A percentile compares a stretch with the other conserved stretches of the same genome.
Evolutionary conservation across 345 rosid genomes (phyloP).

Genomic region (Cardamine chenopodiifolia): DNA sequence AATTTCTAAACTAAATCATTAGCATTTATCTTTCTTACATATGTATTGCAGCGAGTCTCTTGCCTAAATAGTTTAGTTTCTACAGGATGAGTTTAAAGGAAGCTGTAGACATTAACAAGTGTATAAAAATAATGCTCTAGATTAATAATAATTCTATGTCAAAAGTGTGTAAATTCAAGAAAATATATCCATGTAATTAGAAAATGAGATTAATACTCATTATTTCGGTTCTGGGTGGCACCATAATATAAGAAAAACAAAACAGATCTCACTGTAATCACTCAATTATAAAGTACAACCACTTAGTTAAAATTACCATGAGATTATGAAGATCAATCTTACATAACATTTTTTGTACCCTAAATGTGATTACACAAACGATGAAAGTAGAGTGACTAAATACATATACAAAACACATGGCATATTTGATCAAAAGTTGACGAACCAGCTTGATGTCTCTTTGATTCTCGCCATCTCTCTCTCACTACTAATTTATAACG

Average conservation of each 20-base stretch:
- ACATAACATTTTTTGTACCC: neutral
- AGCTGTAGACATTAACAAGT: neutral
- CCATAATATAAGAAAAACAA: no score
- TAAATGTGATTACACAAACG: conserved; percentile 7
- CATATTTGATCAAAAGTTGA: conserved; percentile 17
- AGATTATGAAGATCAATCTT: conserved; percentile 4
- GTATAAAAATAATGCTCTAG: no score
- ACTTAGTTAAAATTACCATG: conserved; percentile 6
- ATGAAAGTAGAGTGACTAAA: conserved; percentile 9
- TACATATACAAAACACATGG: conserved; percentile 19
- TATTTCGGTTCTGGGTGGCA: no score
- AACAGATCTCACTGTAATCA: neutral
- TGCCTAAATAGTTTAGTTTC: neutral
- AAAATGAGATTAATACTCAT: neutral
- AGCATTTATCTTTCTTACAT: neutral
- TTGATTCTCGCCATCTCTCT: neutral
- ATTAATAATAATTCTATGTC: neutral
- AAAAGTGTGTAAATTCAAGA: neutral
- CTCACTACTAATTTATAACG: neutral
- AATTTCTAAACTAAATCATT: neutral
- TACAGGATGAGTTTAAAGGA: neutral
- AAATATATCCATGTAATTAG: neutral
- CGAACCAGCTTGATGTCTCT: conserved; percentile 21
- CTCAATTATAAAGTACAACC: neutral
- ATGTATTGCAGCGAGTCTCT: neutral